Conservation (phyloP, 495 filamentous ascomycete genomes). For the Aspergillus mulundensis region DNA sequence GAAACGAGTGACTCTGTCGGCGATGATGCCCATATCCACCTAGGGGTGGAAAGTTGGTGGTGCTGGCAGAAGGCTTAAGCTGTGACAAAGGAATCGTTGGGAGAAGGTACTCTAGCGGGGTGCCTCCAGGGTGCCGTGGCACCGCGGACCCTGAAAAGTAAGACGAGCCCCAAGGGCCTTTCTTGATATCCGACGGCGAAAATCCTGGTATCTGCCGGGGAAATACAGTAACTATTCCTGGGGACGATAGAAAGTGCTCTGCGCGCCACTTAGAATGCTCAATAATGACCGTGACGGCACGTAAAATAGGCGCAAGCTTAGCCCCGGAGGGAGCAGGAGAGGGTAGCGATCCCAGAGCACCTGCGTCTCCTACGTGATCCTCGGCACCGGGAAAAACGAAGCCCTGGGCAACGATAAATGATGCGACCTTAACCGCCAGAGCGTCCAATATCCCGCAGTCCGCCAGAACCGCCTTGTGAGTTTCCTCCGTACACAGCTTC, state of each 20-base stretch:
- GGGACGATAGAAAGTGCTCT: slow-evolving; percentile 72
- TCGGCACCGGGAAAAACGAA: slow-evolving; percentile 57
- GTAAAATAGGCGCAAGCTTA: slow-evolving; percentile 68
- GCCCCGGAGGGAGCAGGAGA: slow-evolving; percentile 54
- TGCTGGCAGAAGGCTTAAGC: slow-evolving; percentile 26
- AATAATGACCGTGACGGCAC: slow-evolving; percentile 76
- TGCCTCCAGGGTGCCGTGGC: slow-evolving; percentile 38
- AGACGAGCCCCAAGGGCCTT: slow-evolving; percentile 42
- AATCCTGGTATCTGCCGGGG: slow-evolving; percentile 48
- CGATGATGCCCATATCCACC: slow-evolving; percentile 45
- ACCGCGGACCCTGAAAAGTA: slow-evolving; percentile 44
- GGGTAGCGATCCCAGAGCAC: slow-evolving; percentile 32
- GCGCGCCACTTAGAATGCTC: slow-evolving; percentile 73
- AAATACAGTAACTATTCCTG: slow-evolving; percentile 69
- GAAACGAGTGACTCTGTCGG: slow-evolving; percentile 39
- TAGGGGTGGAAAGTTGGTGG: slow-evolving; percentile 55
- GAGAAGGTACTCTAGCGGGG: slow-evolving; percentile 58
- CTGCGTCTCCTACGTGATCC: slow-evolving; percentile 29
- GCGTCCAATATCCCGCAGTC: slow-evolving; percentile 72
- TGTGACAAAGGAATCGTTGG: slow-evolving; percentile 43
- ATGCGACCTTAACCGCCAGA: slow-evolving; percentile 70
- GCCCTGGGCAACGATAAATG: slow-evolving; percentile 64
- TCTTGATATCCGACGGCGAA: slow-evolving; percentile 41
- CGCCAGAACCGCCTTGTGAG: slow-evolving; percentile 65
- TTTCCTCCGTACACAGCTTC: slow-evolving; percentile 62